A percentile compares a stretch with the other conserved stretches of the same genome.
These are phyloP conservation scores for Naganishia kalamii DNA, from an alignment of 768 basidiomycete genomes.

Conservation along the genomic window DNA sequence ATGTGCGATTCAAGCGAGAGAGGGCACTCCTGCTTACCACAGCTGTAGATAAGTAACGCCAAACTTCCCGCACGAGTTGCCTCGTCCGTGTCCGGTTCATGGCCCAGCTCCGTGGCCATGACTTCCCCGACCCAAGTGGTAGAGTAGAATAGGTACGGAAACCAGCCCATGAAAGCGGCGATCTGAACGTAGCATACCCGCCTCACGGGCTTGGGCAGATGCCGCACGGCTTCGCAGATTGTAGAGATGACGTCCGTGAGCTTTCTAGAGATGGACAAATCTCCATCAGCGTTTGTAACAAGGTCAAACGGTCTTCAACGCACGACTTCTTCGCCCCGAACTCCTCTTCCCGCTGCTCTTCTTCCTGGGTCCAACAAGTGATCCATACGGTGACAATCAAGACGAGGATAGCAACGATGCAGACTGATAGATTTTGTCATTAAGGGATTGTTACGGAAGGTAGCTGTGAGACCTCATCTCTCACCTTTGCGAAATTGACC, in stretches of 20 bases:
- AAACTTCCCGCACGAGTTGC: conserved; percentile 80
- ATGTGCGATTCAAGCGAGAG: conserved; percentile 12
- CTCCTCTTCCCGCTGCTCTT: conserved; percentile 52
- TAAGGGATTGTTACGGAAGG: not conserved
- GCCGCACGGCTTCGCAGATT: conserved; percentile 65
- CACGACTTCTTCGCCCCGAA: conserved; percentile 43
- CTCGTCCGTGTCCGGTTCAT: conserved; percentile 72
- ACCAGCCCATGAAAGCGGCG: conserved; percentile 98
- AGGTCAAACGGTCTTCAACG: conserved; percentile 11
- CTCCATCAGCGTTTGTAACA: not conserved
- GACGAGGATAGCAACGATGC: conserved; percentile 71
- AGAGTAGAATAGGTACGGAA: conserved; percentile 83
- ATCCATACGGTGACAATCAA: conserved; percentile 76
- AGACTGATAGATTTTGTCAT: conserved; percentile 52
- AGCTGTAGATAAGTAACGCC: conserved; percentile 82
- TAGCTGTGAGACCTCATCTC: not conserved
- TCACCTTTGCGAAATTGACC: conserved; percentile 78
- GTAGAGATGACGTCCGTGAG: conserved; percentile 69
- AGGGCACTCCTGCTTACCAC: conserved; percentile 54
- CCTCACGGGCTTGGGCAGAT: conserved; percentile 73
- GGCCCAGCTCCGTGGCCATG: conserved; percentile 70
- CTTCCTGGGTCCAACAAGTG: conserved; percentile 79
- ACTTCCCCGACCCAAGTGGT: conserved; percentile 92
- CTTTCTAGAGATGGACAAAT: conserved; percentile 48
- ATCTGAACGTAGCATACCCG: conserved; percentile 89